phyloP scores from a whole-genome alignment of 31 red algal genomes.

The Odonthalia washingtoniensis region DNA sequence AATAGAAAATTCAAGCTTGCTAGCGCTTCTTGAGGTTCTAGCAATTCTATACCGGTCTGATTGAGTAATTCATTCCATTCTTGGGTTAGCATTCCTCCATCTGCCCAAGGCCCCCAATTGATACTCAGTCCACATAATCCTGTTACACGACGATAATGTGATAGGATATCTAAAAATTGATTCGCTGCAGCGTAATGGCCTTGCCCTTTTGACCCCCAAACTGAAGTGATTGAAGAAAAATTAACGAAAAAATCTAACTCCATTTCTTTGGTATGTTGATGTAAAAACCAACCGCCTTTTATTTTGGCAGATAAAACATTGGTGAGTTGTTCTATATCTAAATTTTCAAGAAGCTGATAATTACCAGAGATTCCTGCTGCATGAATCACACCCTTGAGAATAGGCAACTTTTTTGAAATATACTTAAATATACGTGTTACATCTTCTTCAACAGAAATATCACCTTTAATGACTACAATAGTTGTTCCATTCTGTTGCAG shows the following conservation, averaged over 20 bases:
- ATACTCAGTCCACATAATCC: slow-evolving; percentile 9
- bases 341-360: slow-evolving; percentile 14
- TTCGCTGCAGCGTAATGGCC: slow-evolving; percentile 24
- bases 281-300: neutral
- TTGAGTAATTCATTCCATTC: neutral
- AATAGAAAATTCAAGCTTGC: neutral
- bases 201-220: slow-evolving; percentile 8
- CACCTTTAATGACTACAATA: neutral
- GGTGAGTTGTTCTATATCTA: neutral
- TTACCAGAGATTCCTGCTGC: slow-evolving; percentile 8
- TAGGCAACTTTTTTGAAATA: neutral
- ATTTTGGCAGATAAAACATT: slow-evolving; percentile 30
- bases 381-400: slow-evolving; percentile 3
- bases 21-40: neutral
- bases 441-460: slow-evolving; percentile 20
- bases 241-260: slow-evolving; percentile 18
- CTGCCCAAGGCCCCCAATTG: slow-evolving; percentile 28
- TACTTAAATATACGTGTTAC: slow-evolving; percentile 4
- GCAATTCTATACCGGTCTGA: neutral
- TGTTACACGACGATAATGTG: neutral
- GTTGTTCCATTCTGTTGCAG: slow-evolving; percentile 17
- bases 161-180: slow-evolving; percentile 8
- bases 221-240: slow-evolving; percentile 9
- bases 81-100: slow-evolving; percentile 18
- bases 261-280: slow-evolving; percentile 1